These are phyloP conservation scores for Domatiomyces globalis DNA, from an alignment of 2,329 filamentous ascomycete genomes.

Conservation along the genomic window DNA sequence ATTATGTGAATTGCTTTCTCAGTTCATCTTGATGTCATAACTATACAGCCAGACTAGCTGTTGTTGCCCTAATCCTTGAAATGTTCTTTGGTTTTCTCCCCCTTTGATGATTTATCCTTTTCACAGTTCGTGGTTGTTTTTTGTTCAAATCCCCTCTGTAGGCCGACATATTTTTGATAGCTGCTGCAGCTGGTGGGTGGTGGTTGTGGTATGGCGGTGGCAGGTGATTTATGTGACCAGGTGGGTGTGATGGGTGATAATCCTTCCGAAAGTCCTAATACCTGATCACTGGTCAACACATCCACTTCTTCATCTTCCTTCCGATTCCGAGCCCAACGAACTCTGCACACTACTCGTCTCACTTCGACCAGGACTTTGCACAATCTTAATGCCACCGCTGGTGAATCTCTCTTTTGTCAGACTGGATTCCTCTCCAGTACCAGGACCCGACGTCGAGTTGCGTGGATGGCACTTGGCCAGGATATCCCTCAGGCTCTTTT, in stretches of 20 bases:
- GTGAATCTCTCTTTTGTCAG: not conserved
- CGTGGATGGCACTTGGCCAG: conserved; percentile 3
- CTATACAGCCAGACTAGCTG: not conserved
- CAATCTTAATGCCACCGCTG: not conserved
- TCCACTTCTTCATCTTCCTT: not conserved
- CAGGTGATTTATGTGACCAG: not conserved
- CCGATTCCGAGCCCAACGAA: not conserved
- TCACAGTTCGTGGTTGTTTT: not conserved
- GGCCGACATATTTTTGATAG: no score
- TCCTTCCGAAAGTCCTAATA: not conserved
- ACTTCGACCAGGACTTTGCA: not conserved
- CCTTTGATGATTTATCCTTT: not conserved
- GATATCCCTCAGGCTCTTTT: conserved; percentile 8
- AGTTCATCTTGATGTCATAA: not conserved
- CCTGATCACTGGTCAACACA: not conserved
- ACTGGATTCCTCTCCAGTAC: not conserved
- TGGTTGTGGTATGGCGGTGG: not conserved
- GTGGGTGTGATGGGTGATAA: not conserved
- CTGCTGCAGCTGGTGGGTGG: not conserved
- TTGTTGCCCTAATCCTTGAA: not conserved
- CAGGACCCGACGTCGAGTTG: not conserved
- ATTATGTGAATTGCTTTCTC: not conserved
- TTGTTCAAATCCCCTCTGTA: not conserved
- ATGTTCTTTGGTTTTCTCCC: not conserved
- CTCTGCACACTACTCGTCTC: not conserved